Base-by-base conservation (phyloP, 495 filamentous ascomycete species). In the Baudoinia panamericana region DNA sequence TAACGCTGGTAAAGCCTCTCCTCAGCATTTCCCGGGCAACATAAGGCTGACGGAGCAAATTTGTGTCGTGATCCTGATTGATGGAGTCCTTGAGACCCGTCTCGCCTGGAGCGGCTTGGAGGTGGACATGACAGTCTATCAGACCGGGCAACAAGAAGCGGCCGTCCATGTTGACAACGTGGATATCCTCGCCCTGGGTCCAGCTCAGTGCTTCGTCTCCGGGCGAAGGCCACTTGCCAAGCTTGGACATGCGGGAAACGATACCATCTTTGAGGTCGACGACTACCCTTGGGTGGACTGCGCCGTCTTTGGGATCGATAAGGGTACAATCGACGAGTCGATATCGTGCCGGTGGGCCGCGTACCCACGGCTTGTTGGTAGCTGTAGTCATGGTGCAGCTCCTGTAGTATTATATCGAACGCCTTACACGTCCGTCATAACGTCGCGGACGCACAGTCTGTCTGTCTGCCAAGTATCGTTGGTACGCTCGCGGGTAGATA, bases 41-140 rank as follows among this genome's bases (percentile, higher is more conserved):
- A 41, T 61, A 70, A 1, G 68, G 64, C 42, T 69, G 63, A 4
- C 67, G 56, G 16, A 71, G 23, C 19, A 49, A 22, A 5, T 17
- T 10, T 3, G 47, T 45, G 29, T 37, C 27, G 20, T 10, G 21
- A 23, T 52, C 44, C 33, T 46, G 39, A 23, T 39, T 33, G 24
- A 52, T 4, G 2, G 50, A 38, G 15, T 46, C 42, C 11, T 40
- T 41, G 8, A 57, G 43, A 18, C 52, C 40, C 23, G 45, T 39
- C 20, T 60, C 54, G n/a, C 67, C 65, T 0, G 67, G 65, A 0
- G 58, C 60, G 0, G 69, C 58, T 8, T 56, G 53, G 29, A 76
- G 55, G 35, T 76, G 73, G 5, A 75, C 70, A 43, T 76, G 73
- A 48, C 61, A 64, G 52, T 77, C 73, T n/a, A 75, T 72, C 2